Conservation (phyloP, 1,284 basidiomycete species). For the Heterobasidion occidentale region DNA sequence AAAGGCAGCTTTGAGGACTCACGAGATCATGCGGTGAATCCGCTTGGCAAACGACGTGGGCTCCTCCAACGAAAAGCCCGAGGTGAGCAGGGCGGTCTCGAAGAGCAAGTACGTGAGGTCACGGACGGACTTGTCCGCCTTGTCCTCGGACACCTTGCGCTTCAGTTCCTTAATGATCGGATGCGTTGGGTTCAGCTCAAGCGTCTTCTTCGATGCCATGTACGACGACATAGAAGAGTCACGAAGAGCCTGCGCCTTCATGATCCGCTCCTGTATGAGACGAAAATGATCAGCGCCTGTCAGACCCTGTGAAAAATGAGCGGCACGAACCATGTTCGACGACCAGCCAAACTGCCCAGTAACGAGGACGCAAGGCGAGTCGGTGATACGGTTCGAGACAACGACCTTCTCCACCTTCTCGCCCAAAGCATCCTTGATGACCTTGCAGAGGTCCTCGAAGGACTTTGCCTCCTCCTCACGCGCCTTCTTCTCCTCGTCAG, state of each 20-base stretch:
- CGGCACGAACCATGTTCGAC: slow-evolving; percentile 81
- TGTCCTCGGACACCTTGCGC: slow-evolving; percentile 92
- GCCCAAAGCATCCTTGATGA: slow-evolving; percentile 97
- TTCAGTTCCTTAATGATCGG: slow-evolving; percentile 95
- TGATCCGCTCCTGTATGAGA: slow-evolving; percentile 79
- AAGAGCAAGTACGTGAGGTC: slow-evolving; percentile 94
- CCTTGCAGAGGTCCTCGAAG: slow-evolving; percentile 86
- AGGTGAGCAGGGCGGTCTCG: slow-evolving; percentile 93
- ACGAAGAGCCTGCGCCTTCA: slow-evolving; percentile 98
- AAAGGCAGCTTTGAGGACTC: slow-evolving; percentile 14
- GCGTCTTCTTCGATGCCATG: slow-evolving; percentile 99
- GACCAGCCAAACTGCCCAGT: slow-evolving; percentile 99
- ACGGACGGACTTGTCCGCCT: slow-evolving; percentile 97
- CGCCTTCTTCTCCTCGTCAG: slow-evolving; percentile 91
- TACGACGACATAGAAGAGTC: slow-evolving; percentile 99
- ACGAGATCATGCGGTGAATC: slow-evolving; percentile 95
- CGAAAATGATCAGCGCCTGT: slow-evolving; percentile 10
- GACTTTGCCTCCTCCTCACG: slow-evolving; percentile 86
- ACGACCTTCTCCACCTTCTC: slow-evolving; percentile 99
- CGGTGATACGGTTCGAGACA: slow-evolving; percentile 95
- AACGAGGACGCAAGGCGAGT: slow-evolving; percentile 95
- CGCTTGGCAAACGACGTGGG: slow-evolving; percentile 93
- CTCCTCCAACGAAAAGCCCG: slow-evolving; percentile 93
- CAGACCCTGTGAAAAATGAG: background rate
- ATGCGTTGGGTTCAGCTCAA: slow-evolving; percentile 95